Evolutionary conservation across 345 rosid species (phyloP).

Genomic region (Eucalyptus brandiana): DNA sequence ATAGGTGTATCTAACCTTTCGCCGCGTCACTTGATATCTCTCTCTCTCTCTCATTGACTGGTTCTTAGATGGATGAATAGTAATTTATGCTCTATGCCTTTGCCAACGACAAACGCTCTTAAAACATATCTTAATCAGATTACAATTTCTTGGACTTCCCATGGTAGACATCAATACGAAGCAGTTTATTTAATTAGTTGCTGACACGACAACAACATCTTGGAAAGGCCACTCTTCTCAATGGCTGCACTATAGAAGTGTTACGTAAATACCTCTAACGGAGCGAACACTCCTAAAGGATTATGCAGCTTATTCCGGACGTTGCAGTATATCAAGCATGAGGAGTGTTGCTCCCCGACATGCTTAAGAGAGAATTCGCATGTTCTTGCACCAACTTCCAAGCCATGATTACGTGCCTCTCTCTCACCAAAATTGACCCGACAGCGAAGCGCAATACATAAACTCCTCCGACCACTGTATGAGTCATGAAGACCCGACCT

Average conservation of each 20-base stretch:
- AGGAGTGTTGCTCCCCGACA: not conserved
- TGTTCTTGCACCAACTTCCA: slow-evolving; percentile 19
- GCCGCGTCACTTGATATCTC: too few relatives aligned
- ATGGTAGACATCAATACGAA: not conserved
- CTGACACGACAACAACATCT: not conserved
- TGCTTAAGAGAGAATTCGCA: not conserved
- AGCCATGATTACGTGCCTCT: slow-evolving; percentile 7
- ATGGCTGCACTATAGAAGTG: not conserved
- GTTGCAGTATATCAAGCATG: not conserved
- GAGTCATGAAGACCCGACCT: slow-evolving; percentile 14
- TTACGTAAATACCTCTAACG: not conserved
- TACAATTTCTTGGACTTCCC: not conserved
- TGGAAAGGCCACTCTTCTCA: not conserved
- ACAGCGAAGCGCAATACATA: slow-evolving; percentile 11
- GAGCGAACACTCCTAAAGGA: not conserved
- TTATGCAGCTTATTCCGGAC: not conserved
- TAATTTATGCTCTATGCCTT: not conserved
- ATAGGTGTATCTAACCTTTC: too few relatives aligned
- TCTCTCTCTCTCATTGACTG: too few relatives aligned
- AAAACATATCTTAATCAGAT: not conserved
- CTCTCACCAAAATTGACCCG: slow-evolving; percentile 4
- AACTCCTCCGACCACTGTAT: not conserved
- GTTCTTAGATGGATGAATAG: too few relatives aligned
- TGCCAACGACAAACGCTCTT: not conserved
- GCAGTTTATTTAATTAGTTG: not conserved